A percentile compares a stretch with the other conserved stretches of the same genome.
phyloP scores from a whole-genome alignment of 2,329 filamentous ascomycete genomes.

The Cordyceps cateniannulata region DNA sequence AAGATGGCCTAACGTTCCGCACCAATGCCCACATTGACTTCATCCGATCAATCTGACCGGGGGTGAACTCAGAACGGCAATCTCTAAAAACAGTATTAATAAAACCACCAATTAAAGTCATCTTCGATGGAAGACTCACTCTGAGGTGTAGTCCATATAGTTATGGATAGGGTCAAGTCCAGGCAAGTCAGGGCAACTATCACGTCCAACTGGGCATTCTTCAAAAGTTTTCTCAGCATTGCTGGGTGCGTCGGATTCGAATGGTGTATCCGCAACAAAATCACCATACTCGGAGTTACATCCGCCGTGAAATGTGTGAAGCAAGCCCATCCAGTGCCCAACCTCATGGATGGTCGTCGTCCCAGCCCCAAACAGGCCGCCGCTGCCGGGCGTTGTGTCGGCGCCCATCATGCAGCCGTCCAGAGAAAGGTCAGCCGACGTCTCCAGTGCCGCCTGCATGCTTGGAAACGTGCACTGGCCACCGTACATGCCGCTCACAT shows the following conservation, averaged over 20 bases:
- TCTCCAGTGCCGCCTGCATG: slow-evolving; percentile 17
- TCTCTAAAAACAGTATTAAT: background rate
- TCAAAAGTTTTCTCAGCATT: background rate
- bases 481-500: slow-evolving; percentile 26
- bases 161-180: slow-evolving; percentile 32
- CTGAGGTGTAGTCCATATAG: slow-evolving; percentile 31
- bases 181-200: slow-evolving; percentile 26
- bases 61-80: background rate
- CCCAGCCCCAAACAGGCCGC: slow-evolving; percentile 27
- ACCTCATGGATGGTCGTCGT: slow-evolving; percentile 34
- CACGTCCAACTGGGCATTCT: slow-evolving; percentile 31
- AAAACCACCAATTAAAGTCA: background rate
- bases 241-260: background rate
- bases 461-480: slow-evolving; percentile 43
- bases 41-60: background rate
- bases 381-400: slow-evolving; percentile 30
- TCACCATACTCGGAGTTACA: slow-evolving; percentile 30
- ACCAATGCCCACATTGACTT: background rate
- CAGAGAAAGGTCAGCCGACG: slow-evolving; percentile 24
- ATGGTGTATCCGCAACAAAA: slow-evolving; percentile 3
- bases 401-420: slow-evolving; percentile 35
- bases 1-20: slow-evolving; percentile 22
- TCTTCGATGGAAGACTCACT: background rate
- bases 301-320: slow-evolving; percentile 41
- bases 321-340: slow-evolving; percentile 44